Conservation (phyloP, 495 filamentous ascomycete genomes). For the Diplogelasinospora grovesii region DNA sequence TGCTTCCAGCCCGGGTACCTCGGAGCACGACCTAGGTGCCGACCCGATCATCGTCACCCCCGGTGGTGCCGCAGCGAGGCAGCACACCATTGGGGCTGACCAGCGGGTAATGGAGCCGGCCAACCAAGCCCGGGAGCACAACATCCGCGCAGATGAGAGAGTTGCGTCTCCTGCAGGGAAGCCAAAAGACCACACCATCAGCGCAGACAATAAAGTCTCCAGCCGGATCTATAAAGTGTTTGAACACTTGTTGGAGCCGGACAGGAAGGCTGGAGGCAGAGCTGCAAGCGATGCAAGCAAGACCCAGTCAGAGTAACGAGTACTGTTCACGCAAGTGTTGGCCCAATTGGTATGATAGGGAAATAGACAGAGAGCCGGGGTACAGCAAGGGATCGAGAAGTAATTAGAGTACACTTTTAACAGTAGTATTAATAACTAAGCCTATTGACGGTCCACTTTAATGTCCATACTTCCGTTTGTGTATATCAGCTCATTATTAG, state of each 20-base stretch:
- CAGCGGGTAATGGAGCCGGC: background rate
- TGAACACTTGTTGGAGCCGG: slow-evolving; percentile 15
- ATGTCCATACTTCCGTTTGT: no score
- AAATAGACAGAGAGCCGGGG: no score
- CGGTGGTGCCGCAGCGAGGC: slow-evolving; percentile 2
- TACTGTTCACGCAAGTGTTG: no score
- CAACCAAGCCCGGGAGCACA: background rate
- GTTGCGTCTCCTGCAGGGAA: slow-evolving; percentile 2
- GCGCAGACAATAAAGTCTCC: slow-evolving; percentile 8
- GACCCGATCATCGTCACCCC: slow-evolving; percentile 10
- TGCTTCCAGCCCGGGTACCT: slow-evolving; percentile 6
- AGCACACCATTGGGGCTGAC: slow-evolving; percentile 11
- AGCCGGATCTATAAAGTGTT: slow-evolving; percentile 15
- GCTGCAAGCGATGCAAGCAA: no score
- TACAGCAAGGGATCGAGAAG: no score
- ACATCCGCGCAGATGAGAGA: slow-evolving; percentile 3
- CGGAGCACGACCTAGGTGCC: slow-evolving; percentile 11
- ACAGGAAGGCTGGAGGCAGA: slow-evolving; percentile 8
- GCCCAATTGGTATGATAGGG: no score
- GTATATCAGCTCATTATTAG: no score
- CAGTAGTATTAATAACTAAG: no score
- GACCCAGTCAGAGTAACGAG: slow-evolving; percentile 2
- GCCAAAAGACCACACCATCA: slow-evolving; percentile 7
- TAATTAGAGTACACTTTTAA: no score
- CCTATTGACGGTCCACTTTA: no score